Evolutionary conservation across 306 rosid genomes (phyloP).

Genomic region (Fragaria ananassa): DNA sequence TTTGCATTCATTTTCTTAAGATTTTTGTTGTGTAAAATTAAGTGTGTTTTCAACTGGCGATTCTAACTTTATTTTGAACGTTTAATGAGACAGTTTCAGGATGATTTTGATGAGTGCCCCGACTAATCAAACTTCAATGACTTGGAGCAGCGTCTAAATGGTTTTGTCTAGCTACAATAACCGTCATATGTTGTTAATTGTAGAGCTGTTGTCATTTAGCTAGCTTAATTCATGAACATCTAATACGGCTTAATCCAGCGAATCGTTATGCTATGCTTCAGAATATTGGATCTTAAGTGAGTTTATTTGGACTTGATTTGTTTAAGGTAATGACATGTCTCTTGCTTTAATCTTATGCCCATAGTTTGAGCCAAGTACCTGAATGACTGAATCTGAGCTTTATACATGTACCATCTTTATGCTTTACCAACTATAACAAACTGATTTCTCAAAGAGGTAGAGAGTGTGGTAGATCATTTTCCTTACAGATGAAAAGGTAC

Average conservation of each 20-base stretch:
- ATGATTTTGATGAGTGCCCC: too few species aligned
- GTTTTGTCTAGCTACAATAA: not conserved
- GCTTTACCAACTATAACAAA: not conserved
- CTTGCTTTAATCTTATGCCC: not conserved
- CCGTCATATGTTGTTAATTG: not conserved
- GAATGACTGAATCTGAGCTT: not conserved
- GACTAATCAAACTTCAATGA: not conserved
- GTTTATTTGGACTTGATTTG: not conserved
- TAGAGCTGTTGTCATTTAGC: not conserved
- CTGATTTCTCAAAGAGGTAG: not conserved
- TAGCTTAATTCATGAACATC: not conserved
- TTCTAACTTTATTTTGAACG: not conserved
- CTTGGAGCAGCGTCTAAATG: not conserved
- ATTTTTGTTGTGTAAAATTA: not conserved
- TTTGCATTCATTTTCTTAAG: not conserved
- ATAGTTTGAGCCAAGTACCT: not conserved
- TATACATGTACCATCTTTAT: not conserved
- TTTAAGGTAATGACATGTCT: not conserved
- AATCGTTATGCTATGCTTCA: not conserved
- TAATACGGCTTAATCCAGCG: not conserved
- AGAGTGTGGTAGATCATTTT: constrained; percentile 18
- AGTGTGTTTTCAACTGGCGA: not conserved
- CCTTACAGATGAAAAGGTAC: constrained; percentile 9
- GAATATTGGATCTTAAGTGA: not conserved
- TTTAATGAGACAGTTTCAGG: too few species aligned